A percentile compares a stretch with the other conserved stretches of the same genome.
Evolutionary conservation across 2,329 filamentous ascomycete genomes (phyloP).

Genomic region (Teratosphaeriaceae sp.): DNA sequence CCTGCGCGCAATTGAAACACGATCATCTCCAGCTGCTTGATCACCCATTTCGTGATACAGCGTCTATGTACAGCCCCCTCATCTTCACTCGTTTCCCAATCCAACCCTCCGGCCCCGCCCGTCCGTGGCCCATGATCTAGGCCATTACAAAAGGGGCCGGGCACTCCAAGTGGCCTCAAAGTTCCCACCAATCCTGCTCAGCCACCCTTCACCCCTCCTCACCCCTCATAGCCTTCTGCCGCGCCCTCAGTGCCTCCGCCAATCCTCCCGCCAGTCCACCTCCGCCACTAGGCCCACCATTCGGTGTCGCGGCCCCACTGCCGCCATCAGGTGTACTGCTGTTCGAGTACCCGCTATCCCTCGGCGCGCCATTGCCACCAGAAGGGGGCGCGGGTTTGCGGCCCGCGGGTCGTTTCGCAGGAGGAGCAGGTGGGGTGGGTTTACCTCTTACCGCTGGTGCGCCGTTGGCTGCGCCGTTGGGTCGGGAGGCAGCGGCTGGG

Average conservation of each 20-base stretch:
- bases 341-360: constrained; percentile 54
- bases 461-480: constrained; percentile 31
- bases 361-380: constrained; percentile 42
- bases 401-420: constrained; percentile 68
- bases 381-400: constrained; percentile 64
- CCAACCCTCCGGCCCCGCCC: too few species aligned
- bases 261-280: constrained; percentile 44
- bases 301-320: constrained; percentile 30
- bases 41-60: too few species aligned
- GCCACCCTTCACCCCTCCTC: constrained; percentile 34
- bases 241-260: constrained; percentile 43
- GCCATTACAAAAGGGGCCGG: too few species aligned
- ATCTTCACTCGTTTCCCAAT: too few species aligned
- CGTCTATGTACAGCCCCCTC: too few species aligned
- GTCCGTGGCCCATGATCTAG: too few species aligned
- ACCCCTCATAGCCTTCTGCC: constrained; percentile 43
- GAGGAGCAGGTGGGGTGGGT: constrained; percentile 68
- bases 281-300: constrained; percentile 32
- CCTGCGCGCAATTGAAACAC: too few species aligned
- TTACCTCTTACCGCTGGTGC: constrained; percentile 48
- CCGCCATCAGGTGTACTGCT: constrained; percentile 31
- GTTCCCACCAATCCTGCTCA: too few species aligned
- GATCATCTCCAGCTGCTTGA: too few species aligned
- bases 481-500: constrained; percentile 30
- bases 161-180: too few species aligned